Evolutionary conservation across 2,329 filamentous ascomycete genomes (phyloP), one percentile per base, ranked within the genome.

Genomic region (Tolypocladium pustulatum): DNA sequence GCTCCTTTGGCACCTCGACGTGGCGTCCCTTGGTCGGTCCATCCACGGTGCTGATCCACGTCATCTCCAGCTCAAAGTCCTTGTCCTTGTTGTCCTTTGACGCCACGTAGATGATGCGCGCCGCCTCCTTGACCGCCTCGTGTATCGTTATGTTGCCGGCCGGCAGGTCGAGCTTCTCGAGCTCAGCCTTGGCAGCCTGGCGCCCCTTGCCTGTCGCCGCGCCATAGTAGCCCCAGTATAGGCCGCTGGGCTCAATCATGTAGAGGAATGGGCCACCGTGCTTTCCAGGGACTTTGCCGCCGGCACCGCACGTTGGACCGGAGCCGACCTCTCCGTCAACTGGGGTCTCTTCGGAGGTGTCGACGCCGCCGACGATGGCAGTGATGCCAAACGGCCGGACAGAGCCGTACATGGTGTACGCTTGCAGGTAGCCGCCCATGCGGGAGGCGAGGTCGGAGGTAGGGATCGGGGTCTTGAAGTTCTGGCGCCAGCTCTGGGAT

Each of bases 31-130:
- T 93, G 62, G 92, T 97, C 40, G 92, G 91, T 6, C 92, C 93
- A 64, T 89, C 84, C 54, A 86, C 75, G 57, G 82, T 84, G 75
- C 91, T 97, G 73, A 97, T 90, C 94, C 94, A 99, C 60, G 90
- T 96, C 91, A 99, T 95, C 80, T 99, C 94, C 61, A 99, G 81
- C 84, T 99, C 94, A 70, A 97, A 99, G 65, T 97, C 94, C 81
- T 99, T 99, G 78, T 97, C 94, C 80, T 97, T 97, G 81, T 93
- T 97, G 75, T 99, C 94, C 74, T 97, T 94, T 72, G 99, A 94
- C 55, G 93, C 92, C 61, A 96, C 85, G 73, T 97, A 95, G 76
- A 99, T 97, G 76, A 99, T 99, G 62, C 91, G 82, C 59, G 94
- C 94, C 38, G 94, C 94, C 80, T 97, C 90, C 81, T 96, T 97